Evolutionary conservation across 768 basidiomycete species (phyloP).

Genomic region (Auriscalpium microsporum): DNA sequence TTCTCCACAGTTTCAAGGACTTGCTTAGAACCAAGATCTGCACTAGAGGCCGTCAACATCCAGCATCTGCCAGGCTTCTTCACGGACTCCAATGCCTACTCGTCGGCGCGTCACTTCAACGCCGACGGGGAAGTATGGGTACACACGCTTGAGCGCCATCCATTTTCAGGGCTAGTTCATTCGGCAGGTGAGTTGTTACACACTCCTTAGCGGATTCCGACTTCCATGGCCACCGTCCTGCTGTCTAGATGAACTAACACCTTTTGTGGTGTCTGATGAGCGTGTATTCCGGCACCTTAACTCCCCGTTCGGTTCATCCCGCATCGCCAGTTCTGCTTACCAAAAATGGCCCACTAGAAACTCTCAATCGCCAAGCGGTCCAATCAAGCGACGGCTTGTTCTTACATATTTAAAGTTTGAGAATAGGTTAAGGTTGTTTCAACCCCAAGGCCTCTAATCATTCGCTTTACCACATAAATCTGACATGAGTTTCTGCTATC

Average conservation of each 20-base stretch:
- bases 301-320: slow-evolving; percentile 63
- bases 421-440: slow-evolving; percentile 84
- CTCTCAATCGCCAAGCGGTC: slow-evolving; percentile 50
- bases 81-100: too few relatives aligned
- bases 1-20: too few relatives aligned
- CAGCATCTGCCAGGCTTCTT: too few relatives aligned
- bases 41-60: too few relatives aligned
- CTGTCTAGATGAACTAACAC: slow-evolving; percentile 84
- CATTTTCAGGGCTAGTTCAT: slow-evolving; percentile 88
- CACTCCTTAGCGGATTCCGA: slow-evolving; percentile 81
- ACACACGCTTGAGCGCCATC: slow-evolving; percentile 84
- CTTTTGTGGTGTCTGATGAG: slow-evolving; percentile 81
- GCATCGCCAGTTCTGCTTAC: slow-evolving; percentile 67
- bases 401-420: slow-evolving; percentile 63
- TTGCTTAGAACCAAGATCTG: too few relatives aligned
- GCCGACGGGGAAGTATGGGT: too few relatives aligned
- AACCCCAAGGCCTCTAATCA: slow-evolving; percentile 84
- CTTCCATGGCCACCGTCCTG: slow-evolving; percentile 85
- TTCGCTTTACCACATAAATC: slow-evolving; percentile 68
- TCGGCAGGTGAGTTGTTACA: slow-evolving; percentile 87
- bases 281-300: slow-evolving; percentile 79
- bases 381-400: slow-evolving; percentile 41
- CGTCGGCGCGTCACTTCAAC: too few relatives aligned
- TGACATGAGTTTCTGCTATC: slow-evolving; percentile 56
- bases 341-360: slow-evolving; percentile 68